These are phyloP conservation scores for Malassezia arunalokei DNA, from an alignment of 1,284 basidiomycete genomes.

Conservation along the genomic window DNA sequence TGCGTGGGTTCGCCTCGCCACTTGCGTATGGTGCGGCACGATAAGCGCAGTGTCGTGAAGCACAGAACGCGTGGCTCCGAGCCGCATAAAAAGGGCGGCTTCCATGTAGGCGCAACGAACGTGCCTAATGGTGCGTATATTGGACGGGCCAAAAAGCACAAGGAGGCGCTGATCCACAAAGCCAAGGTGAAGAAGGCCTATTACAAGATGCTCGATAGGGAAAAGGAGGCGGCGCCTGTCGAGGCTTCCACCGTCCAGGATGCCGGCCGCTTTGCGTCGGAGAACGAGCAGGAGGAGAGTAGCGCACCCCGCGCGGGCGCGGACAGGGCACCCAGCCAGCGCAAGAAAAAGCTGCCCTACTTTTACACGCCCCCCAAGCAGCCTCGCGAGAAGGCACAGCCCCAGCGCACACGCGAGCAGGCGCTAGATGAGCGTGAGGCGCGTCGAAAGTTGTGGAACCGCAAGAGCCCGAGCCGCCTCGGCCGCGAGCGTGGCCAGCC, in stretches of 20 bases:
- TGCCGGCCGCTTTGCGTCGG: conserved; percentile 24
- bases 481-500: conserved; percentile 40
- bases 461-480: conserved; percentile 24
- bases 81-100: conserved; percentile 23
- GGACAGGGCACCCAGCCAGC: neutral
- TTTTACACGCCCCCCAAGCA: conserved; percentile 2
- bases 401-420: conserved; percentile 24
- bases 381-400: conserved; percentile 14
- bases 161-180: conserved; percentile 50
- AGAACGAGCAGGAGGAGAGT: conserved; percentile 8
- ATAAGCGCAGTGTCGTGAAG: conserved; percentile 32
- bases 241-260: neutral
- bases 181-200: conserved; percentile 51
- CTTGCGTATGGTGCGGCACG: neutral
- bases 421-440: conserved; percentile 26
- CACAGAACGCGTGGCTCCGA: conserved; percentile 21
- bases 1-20: no score
- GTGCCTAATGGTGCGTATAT: conserved; percentile 42
- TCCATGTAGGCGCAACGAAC: conserved; percentile 37
- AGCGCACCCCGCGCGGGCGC: neutral
- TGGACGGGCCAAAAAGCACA: conserved; percentile 49
- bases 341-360: conserved; percentile 17
- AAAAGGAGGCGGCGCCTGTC: conserved; percentile 30
- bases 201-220: conserved; percentile 49
- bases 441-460: conserved; percentile 36